Conservation (phyloP, 2,329 filamentous ascomycete genomes). For the Clonostachys rhizophaga region DNA sequence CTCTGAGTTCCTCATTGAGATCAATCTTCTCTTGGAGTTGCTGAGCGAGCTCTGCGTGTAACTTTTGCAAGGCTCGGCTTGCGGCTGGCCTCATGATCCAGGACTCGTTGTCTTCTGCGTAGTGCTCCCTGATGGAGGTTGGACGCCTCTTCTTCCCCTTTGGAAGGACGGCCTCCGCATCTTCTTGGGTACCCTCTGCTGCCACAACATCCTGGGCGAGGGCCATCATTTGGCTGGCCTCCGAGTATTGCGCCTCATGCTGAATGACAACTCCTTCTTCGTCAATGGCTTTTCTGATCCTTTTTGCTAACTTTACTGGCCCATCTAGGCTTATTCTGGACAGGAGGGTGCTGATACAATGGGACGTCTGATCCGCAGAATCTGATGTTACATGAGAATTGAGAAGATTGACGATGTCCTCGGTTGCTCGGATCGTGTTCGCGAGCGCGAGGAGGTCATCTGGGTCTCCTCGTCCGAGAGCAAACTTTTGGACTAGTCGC, state of each 20-base stretch:
- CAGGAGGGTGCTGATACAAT: constrained; percentile 39
- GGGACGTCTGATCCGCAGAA: constrained; percentile 1
- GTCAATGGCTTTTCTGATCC: constrained; percentile 78
- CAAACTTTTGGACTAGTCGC: constrained; percentile 89
- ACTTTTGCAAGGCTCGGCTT: constrained; percentile 55
- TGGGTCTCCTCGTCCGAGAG: constrained; percentile 83
- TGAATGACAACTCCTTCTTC: constrained; percentile 84
- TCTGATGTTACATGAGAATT: background rate
- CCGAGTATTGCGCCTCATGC: constrained; percentile 71
- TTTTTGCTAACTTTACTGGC: constrained; percentile 62
- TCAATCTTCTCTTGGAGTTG: constrained; percentile 55
- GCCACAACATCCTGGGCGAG: constrained; percentile 69
- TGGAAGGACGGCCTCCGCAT: constrained; percentile 43
- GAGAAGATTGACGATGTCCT: constrained; percentile 54
- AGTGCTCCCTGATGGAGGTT: constrained; percentile 48
- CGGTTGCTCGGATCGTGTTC: constrained; percentile 72
- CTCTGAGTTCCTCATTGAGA: constrained; percentile 58
- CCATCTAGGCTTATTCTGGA: constrained; percentile 61
- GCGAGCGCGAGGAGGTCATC: constrained; percentile 85
- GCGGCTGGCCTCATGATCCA: constrained; percentile 68
- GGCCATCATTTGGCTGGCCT: constrained; percentile 64
- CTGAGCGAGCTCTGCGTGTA: constrained; percentile 63
- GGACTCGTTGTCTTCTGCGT: constrained; percentile 52
- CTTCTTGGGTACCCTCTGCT: constrained; percentile 59
- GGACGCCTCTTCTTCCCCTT: constrained; percentile 43